phyloP scores from a whole-genome alignment of 2,329 filamentous ascomycete species.

The Ceratocystis destructans region DNA sequence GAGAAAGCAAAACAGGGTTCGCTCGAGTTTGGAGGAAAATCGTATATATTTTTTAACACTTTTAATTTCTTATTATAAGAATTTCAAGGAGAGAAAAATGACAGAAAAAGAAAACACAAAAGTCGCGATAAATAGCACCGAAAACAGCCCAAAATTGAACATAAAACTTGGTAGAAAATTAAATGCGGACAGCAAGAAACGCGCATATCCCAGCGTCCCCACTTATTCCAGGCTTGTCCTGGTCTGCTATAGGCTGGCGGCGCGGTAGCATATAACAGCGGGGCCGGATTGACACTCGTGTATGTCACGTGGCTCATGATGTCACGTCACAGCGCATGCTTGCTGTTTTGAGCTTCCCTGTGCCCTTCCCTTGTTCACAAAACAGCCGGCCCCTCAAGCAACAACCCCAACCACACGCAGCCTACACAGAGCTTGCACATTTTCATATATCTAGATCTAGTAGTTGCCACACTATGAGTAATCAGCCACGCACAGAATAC shows the following conservation, averaged over 20 bases:
- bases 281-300: neutral
- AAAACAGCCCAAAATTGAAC: conserved; percentile 6
- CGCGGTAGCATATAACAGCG: neutral
- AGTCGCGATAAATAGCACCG: neutral
- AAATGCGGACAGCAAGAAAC: neutral
- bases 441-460: neutral
- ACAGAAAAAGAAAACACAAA: conserved; percentile 2
- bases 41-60: neutral
- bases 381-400: too few relatives aligned
- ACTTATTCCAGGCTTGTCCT: neutral
- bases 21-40: neutral
- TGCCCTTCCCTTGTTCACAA: too few relatives aligned
- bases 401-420: too few relatives aligned
- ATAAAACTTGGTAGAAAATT: conserved; percentile 15
- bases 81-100: conserved; percentile 8
- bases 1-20: neutral
- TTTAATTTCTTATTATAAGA: neutral
- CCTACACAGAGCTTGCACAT: too few relatives aligned
- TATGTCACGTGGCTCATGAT: neutral
- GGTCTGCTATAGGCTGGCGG: neutral
- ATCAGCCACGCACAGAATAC: neutral
- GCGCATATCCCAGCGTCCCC: neutral
- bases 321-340: neutral
- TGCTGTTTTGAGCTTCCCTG: neutral
- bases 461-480: neutral